Percentiles rank a stretch among this genome's conserved stretches.
These are phyloP conservation scores for Pseudogymnoascus sp. DNA, from an alignment of 2,329 filamentous ascomycete genomes.

Conservation along the genomic window DNA sequence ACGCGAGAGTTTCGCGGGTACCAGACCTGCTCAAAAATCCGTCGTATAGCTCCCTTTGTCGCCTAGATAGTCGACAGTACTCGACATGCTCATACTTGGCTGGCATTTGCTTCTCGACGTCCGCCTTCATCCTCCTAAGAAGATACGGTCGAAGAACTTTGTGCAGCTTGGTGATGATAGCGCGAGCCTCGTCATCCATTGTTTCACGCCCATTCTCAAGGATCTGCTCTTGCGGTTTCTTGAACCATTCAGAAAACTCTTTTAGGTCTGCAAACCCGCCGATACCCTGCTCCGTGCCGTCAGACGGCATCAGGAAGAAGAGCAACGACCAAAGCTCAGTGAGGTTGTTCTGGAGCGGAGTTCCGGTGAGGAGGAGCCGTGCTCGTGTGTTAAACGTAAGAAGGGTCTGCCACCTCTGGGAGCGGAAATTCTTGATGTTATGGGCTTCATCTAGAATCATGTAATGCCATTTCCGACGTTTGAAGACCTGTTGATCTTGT, in stretches of 20 bases:
- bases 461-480: slow-evolving; percentile 90
- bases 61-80: slow-evolving; percentile 89
- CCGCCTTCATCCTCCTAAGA: slow-evolving; percentile 82
- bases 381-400: slow-evolving; percentile 89
- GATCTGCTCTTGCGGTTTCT: slow-evolving; percentile 91
- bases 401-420: slow-evolving; percentile 91
- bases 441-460: slow-evolving; percentile 97
- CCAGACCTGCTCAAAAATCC: slow-evolving; percentile 88
- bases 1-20: slow-evolving; percentile 80
- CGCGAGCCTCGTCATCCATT: slow-evolving; percentile 88
- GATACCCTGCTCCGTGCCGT: slow-evolving; percentile 63
- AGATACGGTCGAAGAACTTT: slow-evolving; percentile 90
- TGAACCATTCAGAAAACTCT: slow-evolving; percentile 94
- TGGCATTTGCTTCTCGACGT: slow-evolving; percentile 99
- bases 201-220: slow-evolving; percentile 89
- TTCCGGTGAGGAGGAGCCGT: slow-evolving; percentile 83
- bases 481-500: slow-evolving; percentile 90
- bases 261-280: slow-evolving; percentile 91
- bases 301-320: slow-evolving; percentile 92
- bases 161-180: slow-evolving; percentile 88
- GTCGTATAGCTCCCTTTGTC: slow-evolving; percentile 92
- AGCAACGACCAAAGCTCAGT: slow-evolving; percentile 95
- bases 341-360: slow-evolving; percentile 92
- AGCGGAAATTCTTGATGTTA: slow-evolving; percentile 99
- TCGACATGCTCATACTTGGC: slow-evolving; percentile 97